Evolutionary conservation across 176 grass and related monocot genomes (phyloP).

Genomic region (Luzula sylvatica): DNA sequence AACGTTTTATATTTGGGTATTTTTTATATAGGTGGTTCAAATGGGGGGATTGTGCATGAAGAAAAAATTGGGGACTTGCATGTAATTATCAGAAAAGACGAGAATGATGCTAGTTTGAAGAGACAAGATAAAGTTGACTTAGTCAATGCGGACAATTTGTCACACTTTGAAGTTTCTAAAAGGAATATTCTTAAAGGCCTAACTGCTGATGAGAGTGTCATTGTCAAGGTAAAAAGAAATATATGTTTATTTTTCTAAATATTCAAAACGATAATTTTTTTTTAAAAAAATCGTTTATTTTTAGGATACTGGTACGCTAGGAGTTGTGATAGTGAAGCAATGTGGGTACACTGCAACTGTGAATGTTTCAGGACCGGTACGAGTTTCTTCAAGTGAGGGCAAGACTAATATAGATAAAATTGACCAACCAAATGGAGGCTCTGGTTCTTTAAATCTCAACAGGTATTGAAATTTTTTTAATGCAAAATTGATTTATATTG

Average conservation of each 20-base stretch:
- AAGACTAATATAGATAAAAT: slow-evolving; percentile 39
- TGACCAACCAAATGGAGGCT: slow-evolving; percentile 80
- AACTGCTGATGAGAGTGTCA: slow-evolving; percentile 68
- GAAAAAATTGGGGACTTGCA: slow-evolving; percentile 58
- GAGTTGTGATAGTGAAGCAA: slow-evolving; percentile 90
- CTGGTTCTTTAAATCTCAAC: slow-evolving; percentile 83
- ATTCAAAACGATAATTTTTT: slow-evolving; percentile 7
- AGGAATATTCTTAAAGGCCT: slow-evolving; percentile 96
- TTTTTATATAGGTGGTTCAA: not conserved
- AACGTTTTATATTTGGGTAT: too few relatives aligned
- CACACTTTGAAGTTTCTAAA: slow-evolving; percentile 46
- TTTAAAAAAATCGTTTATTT: slow-evolving; percentile 9
- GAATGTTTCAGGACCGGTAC: slow-evolving; percentile 40
- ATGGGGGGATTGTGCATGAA: slow-evolving; percentile 43
- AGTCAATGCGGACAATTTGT: slow-evolving; percentile 27
- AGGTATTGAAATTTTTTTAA: slow-evolving; percentile 43
- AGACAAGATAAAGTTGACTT: slow-evolving; percentile 66
- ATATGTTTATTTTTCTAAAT: not conserved
- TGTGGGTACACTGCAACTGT: slow-evolving; percentile 86
- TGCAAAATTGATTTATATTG: slow-evolving; percentile 9
- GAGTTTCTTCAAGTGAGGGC: slow-evolving; percentile 50
- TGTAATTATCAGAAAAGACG: slow-evolving; percentile 64
- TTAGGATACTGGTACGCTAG: slow-evolving; percentile 64
- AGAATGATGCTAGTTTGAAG: slow-evolving; percentile 54
- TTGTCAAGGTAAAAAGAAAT: slow-evolving; percentile 48